Conservation (phyloP, 176 grass and related monocot genomes). For the Avena eriantha region DNA sequence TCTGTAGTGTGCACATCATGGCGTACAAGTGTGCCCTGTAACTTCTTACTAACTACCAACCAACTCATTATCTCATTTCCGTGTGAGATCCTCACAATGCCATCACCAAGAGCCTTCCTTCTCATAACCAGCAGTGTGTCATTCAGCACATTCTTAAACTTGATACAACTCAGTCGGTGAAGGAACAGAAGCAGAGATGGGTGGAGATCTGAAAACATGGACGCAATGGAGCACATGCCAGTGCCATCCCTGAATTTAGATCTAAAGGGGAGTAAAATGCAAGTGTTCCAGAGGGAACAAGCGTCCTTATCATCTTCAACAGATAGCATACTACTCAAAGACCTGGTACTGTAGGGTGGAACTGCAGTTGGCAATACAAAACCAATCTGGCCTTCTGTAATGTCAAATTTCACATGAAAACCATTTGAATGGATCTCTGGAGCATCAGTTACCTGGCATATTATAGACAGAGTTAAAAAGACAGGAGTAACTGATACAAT, state of each 20-base stretch:
- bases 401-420: conserved; percentile 98
- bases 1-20: conserved; percentile 84
- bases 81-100: conserved; percentile 92
- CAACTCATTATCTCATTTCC: conserved; percentile 86
- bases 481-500: background rate
- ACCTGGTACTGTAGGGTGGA: conserved; percentile 59
- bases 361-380: conserved; percentile 91
- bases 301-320: conserved; percentile 50
- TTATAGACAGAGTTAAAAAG: conserved; percentile 32
- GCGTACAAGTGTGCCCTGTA: conserved; percentile 64
- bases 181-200: conserved; percentile 94
- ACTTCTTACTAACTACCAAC: conserved; percentile 78
- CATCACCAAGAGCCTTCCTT: conserved; percentile 75
- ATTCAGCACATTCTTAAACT: conserved; percentile 79
- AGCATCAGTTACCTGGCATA: conserved; percentile 85
- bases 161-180: conserved; percentile 82
- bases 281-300: conserved; percentile 70
- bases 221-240: conserved; percentile 69
- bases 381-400: conserved; percentile 91
- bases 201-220: conserved; percentile 97
- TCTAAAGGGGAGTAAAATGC: conserved; percentile 90
- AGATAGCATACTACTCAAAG: conserved; percentile 62
- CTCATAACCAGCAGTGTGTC: conserved; percentile 69
- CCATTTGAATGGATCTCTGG: conserved; percentile 99
- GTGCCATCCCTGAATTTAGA: conserved; percentile 64